Evolutionary conservation across 495 filamentous ascomycete genomes (phyloP).

Genomic region (Trypethelium eluteriae): DNA sequence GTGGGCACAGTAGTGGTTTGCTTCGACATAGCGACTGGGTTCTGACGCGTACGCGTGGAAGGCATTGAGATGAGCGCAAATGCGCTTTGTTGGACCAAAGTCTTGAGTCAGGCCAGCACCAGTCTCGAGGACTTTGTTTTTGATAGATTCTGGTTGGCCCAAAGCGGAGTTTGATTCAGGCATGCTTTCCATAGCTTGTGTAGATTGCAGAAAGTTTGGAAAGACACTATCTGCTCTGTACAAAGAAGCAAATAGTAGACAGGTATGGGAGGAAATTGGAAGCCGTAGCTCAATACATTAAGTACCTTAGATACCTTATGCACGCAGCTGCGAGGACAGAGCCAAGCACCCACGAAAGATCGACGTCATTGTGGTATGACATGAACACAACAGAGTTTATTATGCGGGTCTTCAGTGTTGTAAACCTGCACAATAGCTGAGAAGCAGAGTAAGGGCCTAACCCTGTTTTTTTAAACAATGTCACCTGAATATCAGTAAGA

Average conservation of each 20-base stretch:
- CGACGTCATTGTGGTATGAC: background rate
- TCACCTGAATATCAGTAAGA: too few species aligned
- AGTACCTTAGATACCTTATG: too few species aligned
- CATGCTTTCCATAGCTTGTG: background rate
- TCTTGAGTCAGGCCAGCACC: slow-evolving; percentile 54
- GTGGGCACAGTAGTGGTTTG: slow-evolving; percentile 82
- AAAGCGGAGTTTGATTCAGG: background rate
- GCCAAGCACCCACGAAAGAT: background rate
- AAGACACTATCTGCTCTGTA: background rate
- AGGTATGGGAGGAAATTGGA: too few species aligned
- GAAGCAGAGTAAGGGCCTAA: too few species aligned
- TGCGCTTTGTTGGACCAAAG: slow-evolving; percentile 63
- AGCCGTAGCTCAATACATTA: too few species aligned
- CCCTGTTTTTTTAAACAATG: too few species aligned
- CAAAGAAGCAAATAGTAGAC: too few species aligned
- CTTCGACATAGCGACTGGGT: slow-evolving; percentile 58
- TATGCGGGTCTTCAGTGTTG: too few species aligned
- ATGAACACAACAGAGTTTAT: too few species aligned
- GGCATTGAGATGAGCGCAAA: slow-evolving; percentile 80
- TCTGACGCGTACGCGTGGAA: slow-evolving; percentile 75
- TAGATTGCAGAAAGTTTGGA: background rate
- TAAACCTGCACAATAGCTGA: too few species aligned
- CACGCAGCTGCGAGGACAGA: too few species aligned
- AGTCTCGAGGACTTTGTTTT: slow-evolving; percentile 57
- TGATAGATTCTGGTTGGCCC: slow-evolving; percentile 47